Evolutionary conservation across 2,329 filamentous ascomycete species (phyloP), one percentile per base, ranked within the genome.

Genomic region (Clathrospora elynae): DNA sequence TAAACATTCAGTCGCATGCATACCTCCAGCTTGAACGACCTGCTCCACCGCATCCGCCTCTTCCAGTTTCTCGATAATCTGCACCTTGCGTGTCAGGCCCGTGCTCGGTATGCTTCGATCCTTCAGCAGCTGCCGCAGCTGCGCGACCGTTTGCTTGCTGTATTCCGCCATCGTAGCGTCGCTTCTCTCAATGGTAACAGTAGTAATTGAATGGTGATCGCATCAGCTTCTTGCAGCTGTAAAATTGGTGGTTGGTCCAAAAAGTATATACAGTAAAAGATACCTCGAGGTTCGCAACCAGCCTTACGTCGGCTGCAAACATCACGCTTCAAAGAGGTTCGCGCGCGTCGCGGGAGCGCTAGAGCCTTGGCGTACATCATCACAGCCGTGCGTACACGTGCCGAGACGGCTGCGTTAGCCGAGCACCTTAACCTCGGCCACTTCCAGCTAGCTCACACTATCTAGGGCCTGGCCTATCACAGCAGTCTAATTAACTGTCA

Each of bases 61-160:
- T 40, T 71, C 60, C 6, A 78, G 62, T 51, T 71, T 74, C 44
- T 77, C 74, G 22, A 78, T 64, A 33, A 75, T 74, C 45, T 77
- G 71, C 44, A 73, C 71, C 57, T 78, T 78, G 33, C 74, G 64
- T 35, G 73, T 73, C 19, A 78, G 59, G 16, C 74, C 73, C 0
- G 73, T 73, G 16, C 67, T 66, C 2, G 74, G 62, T 42, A 78
- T 76, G 31, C 67, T 66, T 35, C 74, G 70, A 24, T 76, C 72
- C 43, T 77, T 77, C 33, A 77, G 61, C 37, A 76, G 40, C 42
- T 72, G 65, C 49, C 72, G 71, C 35, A 78, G 64, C 49, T 76
- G 71, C 39, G 70, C 66, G 49, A 78, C 75, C 16, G 75, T 77
- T 30, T 73, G 66, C 46, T 71, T 72, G 55, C 61, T 70, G 64